These are phyloP conservation scores for Limnomonas spitsbergensis DNA, from an alignment of 139 green algal genomes.

Conservation along the genomic window DNA sequence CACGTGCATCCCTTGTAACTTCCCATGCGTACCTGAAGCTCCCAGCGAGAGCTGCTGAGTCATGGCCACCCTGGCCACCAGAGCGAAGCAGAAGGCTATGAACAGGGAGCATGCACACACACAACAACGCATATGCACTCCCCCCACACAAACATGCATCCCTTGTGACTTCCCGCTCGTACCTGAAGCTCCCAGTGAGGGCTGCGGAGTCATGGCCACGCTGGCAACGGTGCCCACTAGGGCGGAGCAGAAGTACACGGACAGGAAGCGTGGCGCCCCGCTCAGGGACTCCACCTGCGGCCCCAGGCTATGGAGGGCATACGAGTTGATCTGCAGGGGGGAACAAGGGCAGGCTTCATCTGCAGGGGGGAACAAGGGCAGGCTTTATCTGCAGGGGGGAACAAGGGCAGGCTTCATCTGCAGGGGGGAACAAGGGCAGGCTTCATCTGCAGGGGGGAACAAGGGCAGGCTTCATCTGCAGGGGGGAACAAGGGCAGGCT, in stretches of 20 bases:
- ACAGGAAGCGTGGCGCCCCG: constrained; percentile 35
- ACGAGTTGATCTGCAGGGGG: constrained; percentile 52
- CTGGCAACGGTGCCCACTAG: constrained; percentile 39
- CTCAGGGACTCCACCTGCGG: constrained; percentile 48
- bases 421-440: too few relatives aligned
- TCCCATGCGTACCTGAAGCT: constrained; percentile 21
- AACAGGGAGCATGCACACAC: constrained; percentile 34
- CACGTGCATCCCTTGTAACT: too few relatives aligned
- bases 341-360: too few relatives aligned
- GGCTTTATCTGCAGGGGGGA: neutral
- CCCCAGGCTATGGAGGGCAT: constrained; percentile 53
- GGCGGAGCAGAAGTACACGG: constrained; percentile 44
- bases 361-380: neutral
- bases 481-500: too few relatives aligned
- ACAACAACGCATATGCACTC: too few relatives aligned
- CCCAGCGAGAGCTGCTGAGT: constrained; percentile 27
- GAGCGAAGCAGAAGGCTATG: constrained; percentile 40
- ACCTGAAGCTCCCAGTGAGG: constrained; percentile 47
- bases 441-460: too few relatives aligned
- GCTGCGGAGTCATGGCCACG: constrained; percentile 42
- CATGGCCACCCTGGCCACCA: constrained; percentile 15
- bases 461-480: too few relatives aligned
- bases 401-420: too few relatives aligned
- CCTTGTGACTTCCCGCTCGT: too few relatives aligned
- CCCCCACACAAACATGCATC: too few relatives aligned